Conservation (phyloP, 768 basidiomycete genomes). For the Epithele typhae region DNA sequence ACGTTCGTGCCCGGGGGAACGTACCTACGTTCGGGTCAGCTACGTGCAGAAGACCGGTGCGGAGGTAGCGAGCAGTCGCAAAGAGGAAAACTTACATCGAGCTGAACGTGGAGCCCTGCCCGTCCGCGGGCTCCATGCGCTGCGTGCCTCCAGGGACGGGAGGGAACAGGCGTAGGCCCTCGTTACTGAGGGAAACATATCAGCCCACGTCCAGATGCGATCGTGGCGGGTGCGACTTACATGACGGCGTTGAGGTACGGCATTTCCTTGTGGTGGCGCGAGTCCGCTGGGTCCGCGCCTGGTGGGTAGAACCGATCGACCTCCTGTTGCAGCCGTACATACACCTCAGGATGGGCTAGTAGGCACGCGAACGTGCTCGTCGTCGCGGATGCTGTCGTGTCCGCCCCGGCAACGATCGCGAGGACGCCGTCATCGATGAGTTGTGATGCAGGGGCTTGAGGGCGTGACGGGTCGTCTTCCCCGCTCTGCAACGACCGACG, state of each 20-base stretch:
- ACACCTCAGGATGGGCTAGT: conserved; percentile 14
- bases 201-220: conserved; percentile 29
- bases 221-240: background rate
- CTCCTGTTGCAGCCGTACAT: conserved; percentile 18
- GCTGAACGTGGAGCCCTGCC: conserved; percentile 28
- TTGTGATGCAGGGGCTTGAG: no score
- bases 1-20: conserved; percentile 34
- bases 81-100: conserved; percentile 23
- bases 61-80: background rate
- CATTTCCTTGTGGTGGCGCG: conserved; percentile 5
- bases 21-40: background rate
- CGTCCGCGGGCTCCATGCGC: conserved; percentile 29
- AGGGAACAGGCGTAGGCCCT: conserved; percentile 40
- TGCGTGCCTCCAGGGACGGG: conserved; percentile 36
- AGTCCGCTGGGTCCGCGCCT: conserved; percentile 9
- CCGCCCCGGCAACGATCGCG: conserved; percentile 26
- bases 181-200: conserved; percentile 34
- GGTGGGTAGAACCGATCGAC: conserved; percentile 23
- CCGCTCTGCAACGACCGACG: conserved; percentile 3
- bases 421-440: conserved; percentile 16
- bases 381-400: conserved; percentile 24
- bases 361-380: conserved; percentile 22
- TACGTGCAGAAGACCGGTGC: background rate
- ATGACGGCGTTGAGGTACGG: conserved; percentile 14
- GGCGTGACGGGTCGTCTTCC: conserved; percentile 7